Base-by-base conservation (phyloP, 768 basidiomycete species). In the Panus rudis region DNA sequence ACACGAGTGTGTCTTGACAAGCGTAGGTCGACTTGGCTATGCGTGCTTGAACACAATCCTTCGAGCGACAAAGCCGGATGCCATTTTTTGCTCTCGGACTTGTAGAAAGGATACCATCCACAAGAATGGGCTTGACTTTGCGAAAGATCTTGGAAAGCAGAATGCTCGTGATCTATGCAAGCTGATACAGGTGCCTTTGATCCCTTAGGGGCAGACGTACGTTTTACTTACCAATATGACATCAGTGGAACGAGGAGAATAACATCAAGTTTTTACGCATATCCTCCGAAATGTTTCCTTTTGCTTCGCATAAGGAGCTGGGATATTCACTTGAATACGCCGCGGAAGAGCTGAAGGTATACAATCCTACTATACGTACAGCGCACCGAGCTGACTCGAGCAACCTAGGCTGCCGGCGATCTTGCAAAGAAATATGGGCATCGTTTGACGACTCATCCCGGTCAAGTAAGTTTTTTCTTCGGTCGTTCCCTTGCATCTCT, bases 271-370 rank as follows among this genome's bases (percentile, higher is more conserved):
- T 92, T 63, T 77, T 93, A 65, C 77, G 92, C 34, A 59, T 94
- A 50, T 92, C 90, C 0, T 91, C 89, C 6, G 88, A 92, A 50
- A 82, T 96, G 77, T 94, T 96, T 62, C 92, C 92, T 1, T 96
- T 84, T 53, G 91, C 92, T 0, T 86, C 85, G 1, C 93, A 97
- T 52, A 69, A 64, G 14, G 71, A 69, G 16, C 77, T 91, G 54
- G 91, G 91, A 0, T 96, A 97, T 60, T 73, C 79, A 13, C 71
- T 97, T 20, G 73, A 77, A 6, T 92, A 87, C 46, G 91, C 87
- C 5, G 68, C 75, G 4, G 63, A 65, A 21, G 74, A 71, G 44
- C 54, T 79, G 33, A 71, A 70, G 53, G 71, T 67, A 25, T 4
- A 46, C 21, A 13, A 17, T 25, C 3, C 32, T 12, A 24, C 10